Conservation (phyloP, 192 early-diverging fungal species). For the Lunasporangiospora selenospora region DNA sequence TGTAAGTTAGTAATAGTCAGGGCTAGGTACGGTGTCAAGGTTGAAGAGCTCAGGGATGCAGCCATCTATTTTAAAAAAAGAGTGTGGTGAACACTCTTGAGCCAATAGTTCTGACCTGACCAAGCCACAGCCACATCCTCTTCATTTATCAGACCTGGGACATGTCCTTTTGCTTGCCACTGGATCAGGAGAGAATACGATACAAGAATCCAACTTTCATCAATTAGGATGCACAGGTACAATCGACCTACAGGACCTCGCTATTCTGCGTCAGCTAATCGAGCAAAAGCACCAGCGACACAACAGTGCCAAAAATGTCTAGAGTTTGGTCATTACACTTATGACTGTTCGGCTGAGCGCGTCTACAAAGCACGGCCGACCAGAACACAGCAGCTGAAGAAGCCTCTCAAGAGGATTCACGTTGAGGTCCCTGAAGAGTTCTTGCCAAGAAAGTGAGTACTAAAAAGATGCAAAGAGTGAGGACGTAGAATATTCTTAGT, state of each 20-base stretch:
- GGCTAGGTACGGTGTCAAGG: no score
- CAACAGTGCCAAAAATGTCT: conserved; percentile 68
- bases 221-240: conserved; percentile 15
- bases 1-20: no score
- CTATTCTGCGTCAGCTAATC: conserved; percentile 16
- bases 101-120: no score
- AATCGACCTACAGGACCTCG: conserved; percentile 22
- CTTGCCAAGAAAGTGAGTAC: conserved; percentile 41
- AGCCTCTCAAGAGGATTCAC: conserved; percentile 55
- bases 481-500: conserved; percentile 9
- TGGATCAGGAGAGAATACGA: not conserved
- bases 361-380: conserved; percentile 60
- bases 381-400: conserved; percentile 65
- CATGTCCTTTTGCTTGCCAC: no score
- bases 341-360: conserved; percentile 55
- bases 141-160: no score
- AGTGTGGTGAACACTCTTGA: no score
- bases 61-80: no score
- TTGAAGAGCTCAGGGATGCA: no score
- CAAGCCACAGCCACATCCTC: no score
- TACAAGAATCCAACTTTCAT: not conserved
- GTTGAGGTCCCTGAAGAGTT: conserved; percentile 59
- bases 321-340: conserved; percentile 63
- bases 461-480: not conserved
- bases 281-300: conserved; percentile 49